Evolutionary conservation across 1,139 yeast species (phyloP).

Genomic region (Blastobotrys elegans): DNA sequence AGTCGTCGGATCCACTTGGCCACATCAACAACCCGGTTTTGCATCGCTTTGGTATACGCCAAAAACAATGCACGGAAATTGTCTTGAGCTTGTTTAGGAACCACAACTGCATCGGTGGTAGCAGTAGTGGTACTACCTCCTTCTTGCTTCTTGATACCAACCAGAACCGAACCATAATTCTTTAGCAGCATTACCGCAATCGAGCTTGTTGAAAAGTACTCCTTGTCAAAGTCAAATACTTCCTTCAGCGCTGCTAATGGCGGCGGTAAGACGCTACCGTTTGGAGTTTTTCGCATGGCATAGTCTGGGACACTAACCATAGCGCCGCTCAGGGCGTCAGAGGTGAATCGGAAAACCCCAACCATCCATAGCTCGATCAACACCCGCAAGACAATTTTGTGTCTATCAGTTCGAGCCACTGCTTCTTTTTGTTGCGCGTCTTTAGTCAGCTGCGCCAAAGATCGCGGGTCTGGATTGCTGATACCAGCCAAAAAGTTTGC

Average conservation of each 20-base stretch:
- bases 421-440: conserved; percentile 43
- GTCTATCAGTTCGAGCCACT: conserved; percentile 39
- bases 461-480: conserved; percentile 36
- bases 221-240: conserved; percentile 45
- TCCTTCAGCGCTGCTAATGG: conserved; percentile 51
- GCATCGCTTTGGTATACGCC: conserved; percentile 46
- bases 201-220: conserved; percentile 39
- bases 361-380: conserved; percentile 58
- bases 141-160: conserved; percentile 21
- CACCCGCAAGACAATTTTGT: conserved; percentile 49
- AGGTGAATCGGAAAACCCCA: conserved; percentile 38
- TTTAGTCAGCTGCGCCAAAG: conserved; percentile 30
- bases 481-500: conserved; percentile 45
- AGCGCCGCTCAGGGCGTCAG: conserved; percentile 19
- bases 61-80: conserved; percentile 39
- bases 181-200: conserved; percentile 50
- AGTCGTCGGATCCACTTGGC: conserved; percentile 38
- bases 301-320: conserved; percentile 40
- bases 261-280: conserved; percentile 37
- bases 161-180: conserved; percentile 37
- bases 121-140: conserved; percentile 10
- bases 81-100: conserved; percentile 23
- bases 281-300: conserved; percentile 31
- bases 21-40: conserved; percentile 37
- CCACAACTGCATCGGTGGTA: conserved; percentile 11